Evolutionary conservation across 139 green algal genomes (phyloP).

Genomic region (Picochlorum sp.): DNA sequence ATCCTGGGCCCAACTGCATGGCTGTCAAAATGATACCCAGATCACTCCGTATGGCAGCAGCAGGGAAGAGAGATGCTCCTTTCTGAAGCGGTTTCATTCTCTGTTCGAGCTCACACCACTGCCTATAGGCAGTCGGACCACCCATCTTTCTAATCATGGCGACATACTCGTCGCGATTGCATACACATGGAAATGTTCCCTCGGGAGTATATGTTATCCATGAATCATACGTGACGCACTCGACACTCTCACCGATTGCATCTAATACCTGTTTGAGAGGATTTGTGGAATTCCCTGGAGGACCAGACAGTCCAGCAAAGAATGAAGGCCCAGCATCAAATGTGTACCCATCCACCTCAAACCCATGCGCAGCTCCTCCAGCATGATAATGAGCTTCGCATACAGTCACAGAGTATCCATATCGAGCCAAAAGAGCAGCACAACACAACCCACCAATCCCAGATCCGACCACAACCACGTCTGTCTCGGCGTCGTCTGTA

Average conservation of each 20-base stretch:
- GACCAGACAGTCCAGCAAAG: constrained; percentile 39
- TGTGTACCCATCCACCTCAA: constrained; percentile 61
- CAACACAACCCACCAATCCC: constrained; percentile 68
- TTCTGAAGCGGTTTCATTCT: constrained; percentile 76
- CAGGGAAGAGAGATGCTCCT: constrained; percentile 74
- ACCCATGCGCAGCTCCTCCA: constrained; percentile 75
- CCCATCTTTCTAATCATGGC: constrained; percentile 45
- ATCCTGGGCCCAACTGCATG: constrained; percentile 60
- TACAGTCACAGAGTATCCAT: constrained; percentile 64
- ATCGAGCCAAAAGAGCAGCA: constrained; percentile 56
- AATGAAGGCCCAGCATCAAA: constrained; percentile 88
- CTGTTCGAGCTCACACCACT: constrained; percentile 58
- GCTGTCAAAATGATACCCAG: constrained; percentile 59
- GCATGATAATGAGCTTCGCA: constrained; percentile 69
- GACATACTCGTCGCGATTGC: constrained; percentile 35
- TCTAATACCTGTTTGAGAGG: constrained; percentile 68
- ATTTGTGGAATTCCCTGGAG: constrained; percentile 49
- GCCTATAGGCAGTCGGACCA: constrained; percentile 31
- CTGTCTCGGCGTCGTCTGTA: constrained; percentile 28
- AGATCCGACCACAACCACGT: constrained; percentile 57
- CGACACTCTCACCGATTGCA: constrained; percentile 70
- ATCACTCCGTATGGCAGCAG: constrained; percentile 64
- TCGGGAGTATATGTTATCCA: constrained; percentile 70
- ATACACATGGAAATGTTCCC: constrained; percentile 53
- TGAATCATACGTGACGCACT: constrained; percentile 80